Conservation (phyloP, 495 filamentous ascomycete genomes). For the Xylaria intraflava region DNA sequence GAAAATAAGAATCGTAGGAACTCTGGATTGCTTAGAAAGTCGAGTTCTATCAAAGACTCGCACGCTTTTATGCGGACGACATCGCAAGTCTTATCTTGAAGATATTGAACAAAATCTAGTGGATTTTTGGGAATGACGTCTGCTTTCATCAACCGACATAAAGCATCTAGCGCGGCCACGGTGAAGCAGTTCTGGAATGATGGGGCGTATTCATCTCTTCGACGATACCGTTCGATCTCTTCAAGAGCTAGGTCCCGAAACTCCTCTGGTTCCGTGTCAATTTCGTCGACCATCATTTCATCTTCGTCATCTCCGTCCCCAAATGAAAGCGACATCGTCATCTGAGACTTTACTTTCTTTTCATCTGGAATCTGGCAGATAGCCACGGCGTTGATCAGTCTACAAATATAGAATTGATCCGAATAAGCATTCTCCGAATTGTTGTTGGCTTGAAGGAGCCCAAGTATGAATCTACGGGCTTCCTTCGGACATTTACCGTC, state of each 20-base stretch:
- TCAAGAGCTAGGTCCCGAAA: conserved; percentile 66
- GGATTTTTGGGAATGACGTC: conserved; percentile 55
- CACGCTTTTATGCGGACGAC: conserved; percentile 78
- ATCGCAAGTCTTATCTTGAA: conserved; percentile 69
- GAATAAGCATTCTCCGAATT: conserved; percentile 83
- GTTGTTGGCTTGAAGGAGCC: conserved; percentile 87
- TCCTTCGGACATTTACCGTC: conserved; percentile 67
- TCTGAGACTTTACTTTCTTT: conserved; percentile 40
- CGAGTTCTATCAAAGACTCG: conserved; percentile 70
- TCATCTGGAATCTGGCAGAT: conserved; percentile 61
- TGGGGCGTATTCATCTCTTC: conserved; percentile 89
- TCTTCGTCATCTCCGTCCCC: conserved; percentile 25
- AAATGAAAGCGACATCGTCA: conserved; percentile 35
- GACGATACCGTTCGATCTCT: conserved; percentile 82
- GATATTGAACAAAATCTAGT: conserved; percentile 72
- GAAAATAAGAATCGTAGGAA: conserved; percentile 66
- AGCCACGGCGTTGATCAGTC: conserved; percentile 70
- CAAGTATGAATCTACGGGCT: conserved; percentile 73
- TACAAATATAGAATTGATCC: conserved; percentile 80
- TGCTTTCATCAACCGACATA: conserved; percentile 64
- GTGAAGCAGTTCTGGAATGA: conserved; percentile 92
- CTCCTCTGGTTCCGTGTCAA: conserved; percentile 32
- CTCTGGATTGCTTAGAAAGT: conserved; percentile 54
- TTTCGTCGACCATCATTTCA: conserved; percentile 24
- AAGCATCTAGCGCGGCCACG: conserved; percentile 70